A percentile compares a stretch with the other conserved stretches of the same genome.
Evolutionary conservation across 2,329 filamentous ascomycete species (phyloP).

Genomic region (Cladophialophora exuberans): DNA sequence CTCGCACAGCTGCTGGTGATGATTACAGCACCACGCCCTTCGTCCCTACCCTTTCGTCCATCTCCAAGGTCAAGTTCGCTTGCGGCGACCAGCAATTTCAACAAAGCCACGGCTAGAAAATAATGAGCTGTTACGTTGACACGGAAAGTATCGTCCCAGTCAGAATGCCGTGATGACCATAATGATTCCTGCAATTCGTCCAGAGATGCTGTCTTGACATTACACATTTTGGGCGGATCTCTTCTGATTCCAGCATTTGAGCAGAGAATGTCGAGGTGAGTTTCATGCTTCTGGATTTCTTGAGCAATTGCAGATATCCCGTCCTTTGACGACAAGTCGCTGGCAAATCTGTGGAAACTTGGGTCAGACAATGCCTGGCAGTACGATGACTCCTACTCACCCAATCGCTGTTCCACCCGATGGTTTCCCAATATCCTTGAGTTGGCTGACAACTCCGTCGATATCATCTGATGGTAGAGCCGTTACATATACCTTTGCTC

Average conservation of each 20-base stretch:
- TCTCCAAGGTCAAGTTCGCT: conserved; percentile 36
- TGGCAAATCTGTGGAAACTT: conserved; percentile 29
- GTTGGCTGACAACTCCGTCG: conserved; percentile 41
- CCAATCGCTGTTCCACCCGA: conserved; percentile 45
- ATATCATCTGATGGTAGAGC: conserved; percentile 49
- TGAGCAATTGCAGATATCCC: conserved; percentile 42
- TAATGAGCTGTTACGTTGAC: conserved; percentile 57
- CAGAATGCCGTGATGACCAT: conserved; percentile 49
- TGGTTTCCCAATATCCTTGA: conserved; percentile 44
- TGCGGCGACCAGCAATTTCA: conserved; percentile 49
- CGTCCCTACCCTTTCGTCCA: conserved; percentile 38
- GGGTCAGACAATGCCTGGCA: conserved; percentile 3
- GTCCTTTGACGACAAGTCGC: conserved; percentile 48
- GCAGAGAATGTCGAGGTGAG: conserved; percentile 52
- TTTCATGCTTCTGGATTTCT: conserved; percentile 41
- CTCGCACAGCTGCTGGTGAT: conserved; percentile 58
- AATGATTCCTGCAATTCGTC: conserved; percentile 50
- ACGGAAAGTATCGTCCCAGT: conserved; percentile 53
- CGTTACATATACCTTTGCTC: conserved; percentile 52
- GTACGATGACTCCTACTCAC: conserved; percentile 33
- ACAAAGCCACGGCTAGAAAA: conserved; percentile 52
- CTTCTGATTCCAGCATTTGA: conserved; percentile 56
- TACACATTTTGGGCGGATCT: conserved; percentile 48
- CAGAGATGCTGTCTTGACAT: conserved; percentile 49
- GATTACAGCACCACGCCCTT: conserved; percentile 52